A percentile compares a stretch with the other conserved stretches of the same genome.
These are phyloP conservation scores for Leccinum barrowsii DNA, from an alignment of 768 basidiomycete genomes.

Conservation along the genomic window DNA sequence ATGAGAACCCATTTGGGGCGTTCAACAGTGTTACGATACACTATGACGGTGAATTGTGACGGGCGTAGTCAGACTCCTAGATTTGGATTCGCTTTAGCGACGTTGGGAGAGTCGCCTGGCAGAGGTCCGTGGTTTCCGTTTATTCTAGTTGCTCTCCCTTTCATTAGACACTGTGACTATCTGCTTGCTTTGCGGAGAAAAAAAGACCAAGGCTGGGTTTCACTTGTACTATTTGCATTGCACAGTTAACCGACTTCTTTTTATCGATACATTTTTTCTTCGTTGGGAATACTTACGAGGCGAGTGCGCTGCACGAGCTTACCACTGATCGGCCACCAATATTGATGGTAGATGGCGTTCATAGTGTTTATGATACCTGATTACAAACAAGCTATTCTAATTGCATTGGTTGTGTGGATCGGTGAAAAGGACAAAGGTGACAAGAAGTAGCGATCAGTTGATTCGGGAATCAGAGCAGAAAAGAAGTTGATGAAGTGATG, in stretches of 20 bases:
- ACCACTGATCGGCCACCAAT: slow-evolving; percentile 18
- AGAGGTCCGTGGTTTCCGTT: slow-evolving; percentile 19
- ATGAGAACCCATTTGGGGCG: slow-evolving; percentile 74
- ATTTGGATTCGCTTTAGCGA: slow-evolving; percentile 3
- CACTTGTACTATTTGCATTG: slow-evolving; percentile 35
- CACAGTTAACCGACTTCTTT: slow-evolving; percentile 21
- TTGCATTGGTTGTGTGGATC: slow-evolving; percentile 9
- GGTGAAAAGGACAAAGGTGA: slow-evolving; percentile 1
- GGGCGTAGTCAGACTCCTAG: not conserved
- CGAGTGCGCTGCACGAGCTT: slow-evolving; percentile 15
- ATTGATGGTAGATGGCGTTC: slow-evolving; percentile 14
- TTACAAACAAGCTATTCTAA: slow-evolving; percentile 29
- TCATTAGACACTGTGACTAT: slow-evolving; percentile 17
- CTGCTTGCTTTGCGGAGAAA: slow-evolving; percentile 23
- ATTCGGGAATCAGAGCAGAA: slow-evolving; percentile 17
- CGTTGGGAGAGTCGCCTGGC: slow-evolving; percentile 6
- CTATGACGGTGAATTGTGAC: slow-evolving; percentile 66
- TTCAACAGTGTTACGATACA: slow-evolving; percentile 90
- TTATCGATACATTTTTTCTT: slow-evolving; percentile 17
- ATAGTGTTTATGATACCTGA: slow-evolving; percentile 33
- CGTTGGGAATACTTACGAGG: slow-evolving; percentile 22
- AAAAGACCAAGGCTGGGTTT: slow-evolving; percentile 14
- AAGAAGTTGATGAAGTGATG: slow-evolving; percentile 16
- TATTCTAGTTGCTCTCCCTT: slow-evolving; percentile 2
- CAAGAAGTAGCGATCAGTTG: slow-evolving; percentile 11